Percentiles rank a stretch among this genome's conserved stretches.
Evolutionary conservation across 1,284 basidiomycete genomes (phyloP).

Genomic region (Ustilago sp.): DNA sequence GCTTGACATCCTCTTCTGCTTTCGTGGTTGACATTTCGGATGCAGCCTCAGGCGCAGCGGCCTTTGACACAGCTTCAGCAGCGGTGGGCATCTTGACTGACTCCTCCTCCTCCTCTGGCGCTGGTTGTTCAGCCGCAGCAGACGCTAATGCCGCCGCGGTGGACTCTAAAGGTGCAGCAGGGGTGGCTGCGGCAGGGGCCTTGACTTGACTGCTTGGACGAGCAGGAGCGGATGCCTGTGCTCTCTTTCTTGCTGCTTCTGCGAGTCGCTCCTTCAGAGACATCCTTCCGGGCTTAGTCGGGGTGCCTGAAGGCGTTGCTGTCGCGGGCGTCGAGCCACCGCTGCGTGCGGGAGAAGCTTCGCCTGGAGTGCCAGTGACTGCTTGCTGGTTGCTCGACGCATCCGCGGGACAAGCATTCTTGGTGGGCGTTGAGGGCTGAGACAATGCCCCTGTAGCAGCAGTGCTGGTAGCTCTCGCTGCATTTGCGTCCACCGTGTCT

Average conservation of each 20-base stretch:
- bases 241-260: slow-evolving; percentile 55
- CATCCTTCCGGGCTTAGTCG: slow-evolving; percentile 48
- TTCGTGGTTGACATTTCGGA: background rate
- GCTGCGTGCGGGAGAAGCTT: slow-evolving; percentile 33
- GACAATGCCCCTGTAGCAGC: background rate
- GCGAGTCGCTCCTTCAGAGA: slow-evolving; percentile 55
- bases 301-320: slow-evolving; percentile 27
- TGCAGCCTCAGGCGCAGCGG: background rate
- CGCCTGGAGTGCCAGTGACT: background rate
- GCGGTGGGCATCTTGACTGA: background rate
- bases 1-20: background rate
- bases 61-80: background rate
- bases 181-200: background rate
- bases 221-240: slow-evolving; percentile 24
- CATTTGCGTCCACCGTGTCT: background rate
- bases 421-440: slow-evolving; percentile 21
- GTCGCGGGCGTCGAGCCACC: slow-evolving; percentile 36
- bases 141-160: background rate
- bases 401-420: background rate
- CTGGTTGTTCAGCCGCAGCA: background rate
- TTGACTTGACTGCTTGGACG: slow-evolving; percentile 11
- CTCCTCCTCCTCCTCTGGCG: background rate
- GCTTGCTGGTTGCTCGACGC: background rate
- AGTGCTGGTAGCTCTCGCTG: background rate
- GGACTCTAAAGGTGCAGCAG: slow-evolving; percentile 5